Base-by-base conservation (phyloP, 2,329 filamentous ascomycete species). In the Scedosporium minutisporum region DNA sequence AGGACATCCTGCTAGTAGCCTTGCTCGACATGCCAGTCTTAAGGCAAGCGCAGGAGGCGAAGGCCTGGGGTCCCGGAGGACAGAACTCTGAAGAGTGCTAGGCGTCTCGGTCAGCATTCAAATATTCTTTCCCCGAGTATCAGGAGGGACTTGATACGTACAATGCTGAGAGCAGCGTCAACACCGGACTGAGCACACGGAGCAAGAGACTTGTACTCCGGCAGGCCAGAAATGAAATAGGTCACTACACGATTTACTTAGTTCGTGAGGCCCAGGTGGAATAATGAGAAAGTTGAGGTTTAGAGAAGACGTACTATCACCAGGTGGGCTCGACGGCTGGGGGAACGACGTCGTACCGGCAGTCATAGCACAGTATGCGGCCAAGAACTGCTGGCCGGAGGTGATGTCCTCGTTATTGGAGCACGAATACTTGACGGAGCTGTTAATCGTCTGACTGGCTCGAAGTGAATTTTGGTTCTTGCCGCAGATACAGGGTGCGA, bases 151-250 rank as follows among this genome's bases (percentile, higher is more conserved):
- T 48, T 25, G 7, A 38, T 25, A 46, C 57, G 4, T 60, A 63
- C 62, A 6, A 23, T 6, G 14, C 10, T 6, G 12, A 66, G 41
- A 44, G 57, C 65, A 42, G 57, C 25, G 38, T 27, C 21, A 18
- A 84, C 65, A 0, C 73, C 81, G 0, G 66, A 71, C 62, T 76
- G 73, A 1, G 79, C 81, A 62, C 81, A 84, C 0, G 70, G 67
- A 0, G 74, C 74, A 0, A 84, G 71, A 0, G 75, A 73, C 51
- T 72, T 75, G 64, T 72, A 84, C 63, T 78, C 71, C 0, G 78
- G 72, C 29, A 84, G 69, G 12, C 77, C 82, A 1, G 80, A 82
- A 63, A 84, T 78, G 63, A 82, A 80, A 67, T 83, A 85, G 0
- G 79, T 76, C 77, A 85, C 77, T 80, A 23, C 3, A 5, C 12